Evolutionary conservation across 768 basidiomycete species (phyloP), one percentile per base, ranked within the genome.

Genomic region (Suillus paluster): DNA sequence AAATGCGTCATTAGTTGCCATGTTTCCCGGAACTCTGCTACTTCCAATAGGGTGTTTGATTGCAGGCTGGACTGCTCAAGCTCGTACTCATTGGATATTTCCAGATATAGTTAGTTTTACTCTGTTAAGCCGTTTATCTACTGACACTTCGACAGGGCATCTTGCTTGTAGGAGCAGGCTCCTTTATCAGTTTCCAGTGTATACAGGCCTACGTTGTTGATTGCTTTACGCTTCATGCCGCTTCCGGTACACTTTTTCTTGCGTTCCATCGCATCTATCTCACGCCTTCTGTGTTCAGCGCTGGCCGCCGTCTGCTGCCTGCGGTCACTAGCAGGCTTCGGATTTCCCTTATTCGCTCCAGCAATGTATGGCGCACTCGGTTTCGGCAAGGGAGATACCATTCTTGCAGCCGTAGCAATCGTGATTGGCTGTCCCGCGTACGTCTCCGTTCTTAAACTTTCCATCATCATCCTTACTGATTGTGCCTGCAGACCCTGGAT

Each of bases 291-390:
- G 21, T 68, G 1, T 74, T 61, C 59, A 84, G 88, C 89, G 3
- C 74, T 93, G 11, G 89, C 89, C 0, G 88, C 89, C 0, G 84
- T 85, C 21, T 76, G 86, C 0, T 88, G 73, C 69, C 70, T 91
- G 15, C 85, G 91, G 27, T 85, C 87, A 0, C 59, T 91, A 0
- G 84, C 85, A 1, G 91, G 91, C 0, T 92, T 91, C 58, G 86
- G 82, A 1, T 92, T 94, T 69, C 92, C 91, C 2, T 75, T 93
- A n/a, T 93, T 93, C 66, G 89, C 86, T 4, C 86, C 88, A 21
- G 77, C 82, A 41, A 89, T 92, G 85, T 92, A 84, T 72, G 71
- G 77, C 1, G 75, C 77, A 15, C 77, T 92, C 1, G 90, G 89
- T 5, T 89, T 87, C 61, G 90, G 90, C 0, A 88, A 86, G 63